Base-by-base conservation (phyloP, 2,329 filamentous ascomycete species). In the Claviceps sp. region DNA sequence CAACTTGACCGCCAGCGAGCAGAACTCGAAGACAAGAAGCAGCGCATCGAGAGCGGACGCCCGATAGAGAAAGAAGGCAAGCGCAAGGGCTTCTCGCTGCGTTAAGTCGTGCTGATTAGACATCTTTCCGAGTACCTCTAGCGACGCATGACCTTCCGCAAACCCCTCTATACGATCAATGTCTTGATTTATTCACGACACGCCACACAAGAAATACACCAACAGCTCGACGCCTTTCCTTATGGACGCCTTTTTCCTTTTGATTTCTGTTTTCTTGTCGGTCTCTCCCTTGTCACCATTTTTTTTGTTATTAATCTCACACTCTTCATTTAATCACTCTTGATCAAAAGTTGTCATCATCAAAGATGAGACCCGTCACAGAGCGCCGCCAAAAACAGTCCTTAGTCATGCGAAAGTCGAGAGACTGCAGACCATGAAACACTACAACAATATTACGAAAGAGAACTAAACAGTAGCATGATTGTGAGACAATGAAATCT, bases 51-150 rank as follows among this genome's bases (percentile, higher is more conserved):
- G 73, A 95, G 86, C 68, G 93, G 93, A 65, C 81, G 93, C 69
- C 93, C 93, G 58, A 74, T 97, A 74, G 93, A 97, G 76, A 90
- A 97, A 76, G 91, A 97, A 78, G 85, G 85, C 74, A 95, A 95
- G 85, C 87, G 89, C 75, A 97, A 97, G 87, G 91, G 91, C 55
- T 98, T 98, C 81, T 98, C 93, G 59, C 86, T 98, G 69, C 89
- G 93, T 73, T 95, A 91, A 82, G 60, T 16, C 18, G n/a, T 24
- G n/a, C 60, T 48, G 46, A 46, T 2, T 24, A 30, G 40, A 24
- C 20, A 24, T 37, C 24, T 13, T 46, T 52, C 20, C 42, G 37
- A 52, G 42, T 37, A 11, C 30, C 52, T 47, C 18, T 14, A 48
- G 50, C 47, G 50, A 49, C 53, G 26, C 51, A 49, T 46, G 42